These are phyloP conservation scores for Acephala macrosclerotiorum DNA, from an alignment of 2,329 filamentous ascomycete genomes.

Conservation along the genomic window DNA sequence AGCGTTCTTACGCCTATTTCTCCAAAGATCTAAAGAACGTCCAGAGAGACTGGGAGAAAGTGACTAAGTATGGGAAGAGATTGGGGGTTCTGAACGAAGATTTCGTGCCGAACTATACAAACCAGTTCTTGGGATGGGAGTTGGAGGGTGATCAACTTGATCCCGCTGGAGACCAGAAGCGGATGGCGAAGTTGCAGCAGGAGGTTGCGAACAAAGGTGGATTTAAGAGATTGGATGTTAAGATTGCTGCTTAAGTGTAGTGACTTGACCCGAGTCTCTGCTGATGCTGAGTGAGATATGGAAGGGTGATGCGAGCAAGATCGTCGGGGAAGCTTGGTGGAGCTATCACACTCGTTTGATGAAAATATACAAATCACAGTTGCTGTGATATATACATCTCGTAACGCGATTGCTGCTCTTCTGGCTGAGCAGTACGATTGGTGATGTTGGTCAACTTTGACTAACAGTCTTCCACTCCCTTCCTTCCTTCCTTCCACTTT, in stretches of 20 bases:
- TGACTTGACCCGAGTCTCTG: background rate
- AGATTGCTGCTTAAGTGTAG: slow-evolving; percentile 25
- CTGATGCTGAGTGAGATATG: background rate
- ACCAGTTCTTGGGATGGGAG: slow-evolving; percentile 71
- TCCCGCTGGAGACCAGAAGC: slow-evolving; percentile 76
- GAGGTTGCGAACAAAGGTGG: slow-evolving; percentile 70
- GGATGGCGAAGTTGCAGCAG: slow-evolving; percentile 74
- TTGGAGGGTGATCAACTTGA: slow-evolving; percentile 71
- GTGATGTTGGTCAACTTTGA: too few relatives aligned
- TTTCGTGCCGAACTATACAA: slow-evolving; percentile 79
- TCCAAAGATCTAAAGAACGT: slow-evolving; percentile 79
- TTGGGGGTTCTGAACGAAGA: slow-evolving; percentile 68
- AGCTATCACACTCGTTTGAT: slow-evolving; percentile 5
- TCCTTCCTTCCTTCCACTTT: too few relatives aligned
- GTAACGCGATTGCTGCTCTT: too few relatives aligned
- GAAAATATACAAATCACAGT: background rate
- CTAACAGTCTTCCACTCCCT: too few relatives aligned
- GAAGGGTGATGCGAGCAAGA: background rate
- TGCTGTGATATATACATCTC: too few relatives aligned
- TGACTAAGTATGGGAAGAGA: slow-evolving; percentile 78
- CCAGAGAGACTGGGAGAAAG: slow-evolving; percentile 77
- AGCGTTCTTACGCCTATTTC: slow-evolving; percentile 81
- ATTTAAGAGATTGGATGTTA: slow-evolving; percentile 58
- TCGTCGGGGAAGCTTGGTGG: background rate
- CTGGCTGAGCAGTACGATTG: too few relatives aligned